These are phyloP conservation scores for Mangifera indica DNA, from an alignment of 345 rosid genomes.

Conservation along the genomic window DNA sequence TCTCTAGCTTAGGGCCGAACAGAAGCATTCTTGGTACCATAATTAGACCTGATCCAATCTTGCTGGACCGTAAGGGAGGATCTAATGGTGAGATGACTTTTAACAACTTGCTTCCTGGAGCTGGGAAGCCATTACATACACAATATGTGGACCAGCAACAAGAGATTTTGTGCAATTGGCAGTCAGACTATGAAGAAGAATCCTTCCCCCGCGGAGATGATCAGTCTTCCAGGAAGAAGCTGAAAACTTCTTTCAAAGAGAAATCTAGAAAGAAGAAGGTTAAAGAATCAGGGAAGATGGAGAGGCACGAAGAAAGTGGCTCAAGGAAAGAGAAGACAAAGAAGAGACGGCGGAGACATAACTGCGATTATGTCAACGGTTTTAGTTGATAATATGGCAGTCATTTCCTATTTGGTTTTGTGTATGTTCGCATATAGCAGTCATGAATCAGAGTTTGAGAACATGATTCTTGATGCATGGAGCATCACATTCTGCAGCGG, in stretches of 20 bases:
- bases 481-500: neutral
- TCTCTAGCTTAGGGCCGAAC: slow-evolving; percentile 57
- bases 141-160: slow-evolving; percentile 31
- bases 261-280: slow-evolving; percentile 41
- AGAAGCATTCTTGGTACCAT: slow-evolving; percentile 91
- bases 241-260: slow-evolving; percentile 46
- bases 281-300: slow-evolving; percentile 28
- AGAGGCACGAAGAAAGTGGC: slow-evolving; percentile 25
- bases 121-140: slow-evolving; percentile 66
- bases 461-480: neutral
- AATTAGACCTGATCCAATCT: slow-evolving; percentile 72
- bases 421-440: neutral
- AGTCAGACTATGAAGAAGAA: slow-evolving; percentile 59
- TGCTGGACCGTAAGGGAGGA: slow-evolving; percentile 82
- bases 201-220: slow-evolving; percentile 63
- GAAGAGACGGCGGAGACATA: slow-evolving; percentile 32
- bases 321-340: slow-evolving; percentile 34
- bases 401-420: neutral
- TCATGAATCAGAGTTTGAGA: neutral
- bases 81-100: slow-evolving; percentile 62
- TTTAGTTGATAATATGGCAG: slow-evolving; percentile 13
- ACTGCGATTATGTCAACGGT: slow-evolving; percentile 16
- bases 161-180: slow-evolving; percentile 76
- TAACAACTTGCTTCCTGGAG: slow-evolving; percentile 73
- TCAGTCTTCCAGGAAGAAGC: slow-evolving; percentile 51